Evolutionary conservation across 2,329 filamentous ascomycete species (phyloP).

Genomic region (Plenodomus tracheiphilus): DNA sequence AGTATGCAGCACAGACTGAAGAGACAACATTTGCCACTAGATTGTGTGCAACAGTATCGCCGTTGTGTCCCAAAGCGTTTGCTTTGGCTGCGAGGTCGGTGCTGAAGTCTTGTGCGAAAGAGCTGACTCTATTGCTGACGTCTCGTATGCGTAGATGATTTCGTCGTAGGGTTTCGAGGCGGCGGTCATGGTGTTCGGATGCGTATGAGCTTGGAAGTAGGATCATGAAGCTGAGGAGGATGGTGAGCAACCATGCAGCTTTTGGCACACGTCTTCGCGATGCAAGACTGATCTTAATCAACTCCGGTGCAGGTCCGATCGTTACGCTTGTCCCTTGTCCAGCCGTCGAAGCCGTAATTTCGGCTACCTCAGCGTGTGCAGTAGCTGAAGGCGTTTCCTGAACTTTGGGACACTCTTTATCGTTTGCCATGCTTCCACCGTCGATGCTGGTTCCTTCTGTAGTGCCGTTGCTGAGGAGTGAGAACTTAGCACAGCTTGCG

Average conservation of each 20-base stretch:
- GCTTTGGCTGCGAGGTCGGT: slow-evolving; percentile 13
- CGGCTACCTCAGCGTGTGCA: slow-evolving; percentile 1
- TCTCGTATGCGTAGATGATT: slow-evolving; percentile 17
- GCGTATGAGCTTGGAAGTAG: slow-evolving; percentile 13
- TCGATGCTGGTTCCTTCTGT: slow-evolving; percentile 19
- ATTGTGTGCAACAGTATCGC: slow-evolving; percentile 21
- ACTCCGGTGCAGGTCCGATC: not conserved
- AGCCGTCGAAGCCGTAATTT: not conserved
- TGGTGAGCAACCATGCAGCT: slow-evolving; percentile 6
- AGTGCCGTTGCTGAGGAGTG: slow-evolving; percentile 25
- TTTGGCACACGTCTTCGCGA: slow-evolving; percentile 5
- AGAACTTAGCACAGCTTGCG: slow-evolving; percentile 18
- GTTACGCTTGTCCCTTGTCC: not conserved
- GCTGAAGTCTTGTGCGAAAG: slow-evolving; percentile 17
- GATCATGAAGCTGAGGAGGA: slow-evolving; percentile 13
- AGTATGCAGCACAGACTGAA: slow-evolving; percentile 23
- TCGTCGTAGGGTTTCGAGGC: slow-evolving; percentile 5
- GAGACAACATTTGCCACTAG: slow-evolving; percentile 21
- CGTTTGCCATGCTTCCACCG: slow-evolving; percentile 6
- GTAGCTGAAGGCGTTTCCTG: slow-evolving; percentile 13
- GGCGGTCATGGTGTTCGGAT: slow-evolving; percentile 1
- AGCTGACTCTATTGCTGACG: slow-evolving; percentile 17
- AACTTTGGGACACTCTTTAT: slow-evolving; percentile 7
- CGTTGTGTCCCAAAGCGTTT: slow-evolving; percentile 17
- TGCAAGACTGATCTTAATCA: slow-evolving; percentile 4